Evolutionary conservation across 257 asterid genomes (phyloP), one percentile per base, ranked within the genome.

Genomic region (Rubia yunnanensis): DNA sequence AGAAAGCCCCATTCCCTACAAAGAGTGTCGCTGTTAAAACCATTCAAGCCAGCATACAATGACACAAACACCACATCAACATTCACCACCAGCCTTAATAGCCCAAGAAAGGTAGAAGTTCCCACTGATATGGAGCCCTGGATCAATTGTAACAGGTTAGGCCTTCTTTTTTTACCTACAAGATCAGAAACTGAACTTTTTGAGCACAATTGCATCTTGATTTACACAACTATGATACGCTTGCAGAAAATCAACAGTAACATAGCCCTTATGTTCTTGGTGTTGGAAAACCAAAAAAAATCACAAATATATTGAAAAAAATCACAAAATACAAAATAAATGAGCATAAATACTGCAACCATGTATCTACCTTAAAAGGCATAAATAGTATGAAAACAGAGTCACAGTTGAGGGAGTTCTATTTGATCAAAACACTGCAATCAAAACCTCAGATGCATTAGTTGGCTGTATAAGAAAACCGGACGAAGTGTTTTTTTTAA

Each of bases 71-170:
- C 98, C 0, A 96, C 82, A 70, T 84, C 94, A 2, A 73, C 96
- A 68, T 92, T 92, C 78, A 81, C 87, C 18, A 72, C 71, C 9
- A 85, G 84, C 74, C 76, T 92, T 64, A 80, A 87, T 63, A 87
- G 99, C 79, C 86, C 85, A 4, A 65, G 76, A 18, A 74, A 73
- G 23, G 91, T 64, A 0, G 48, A 39, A 0, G 95, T 92, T 6
- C 97, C 99, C 8, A 81, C 81, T 17, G 80, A 78, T 23, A 83
- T 92, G 11, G 97, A 92, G n/a, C n/a, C n/a, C n/a, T n/a, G n/a
- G n/a, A n/a, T n/a, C n/a, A n/a, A n/a, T n/a, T n/a, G n/a, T n/a
- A n/a, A n/a, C n/a, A n/a, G n/a, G n/a, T n/a, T n/a, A n/a, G n/a
- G n/a, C n/a, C n/a, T n/a, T n/a, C n/a, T n/a, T n/a, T n/a, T n/a